phyloP scores from a whole-genome alignment of 192 early-diverging fungal genomes.

The Umbelopsis sp. region DNA sequence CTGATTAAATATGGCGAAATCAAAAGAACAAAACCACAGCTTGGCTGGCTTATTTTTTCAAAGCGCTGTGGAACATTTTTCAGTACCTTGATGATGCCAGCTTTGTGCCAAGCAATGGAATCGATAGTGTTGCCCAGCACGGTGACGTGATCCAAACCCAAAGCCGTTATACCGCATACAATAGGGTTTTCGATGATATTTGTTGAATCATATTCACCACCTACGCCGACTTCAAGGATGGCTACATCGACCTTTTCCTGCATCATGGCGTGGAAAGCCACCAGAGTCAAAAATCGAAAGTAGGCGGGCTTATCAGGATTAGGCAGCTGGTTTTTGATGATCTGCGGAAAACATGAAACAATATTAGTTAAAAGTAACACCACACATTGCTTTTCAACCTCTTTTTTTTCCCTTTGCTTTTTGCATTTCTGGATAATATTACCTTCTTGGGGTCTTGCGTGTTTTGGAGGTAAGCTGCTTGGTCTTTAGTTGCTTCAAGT shows the following conservation, averaged over 20 bases:
- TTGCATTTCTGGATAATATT: background rate
- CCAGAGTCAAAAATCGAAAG: conserved; percentile 87
- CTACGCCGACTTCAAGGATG: conserved; percentile 82
- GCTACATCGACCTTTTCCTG: conserved; percentile 80
- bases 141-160: conserved; percentile 77
- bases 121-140: conserved; percentile 73
- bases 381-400: too few relatives aligned
- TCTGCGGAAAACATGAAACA: background rate
- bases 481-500: conserved; percentile 57
- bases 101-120: conserved; percentile 84
- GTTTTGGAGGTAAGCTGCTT: conserved; percentile 38
- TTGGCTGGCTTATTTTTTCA: too few relatives aligned
- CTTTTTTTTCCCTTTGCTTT: too few relatives aligned
- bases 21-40: background rate
- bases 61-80: background rate
- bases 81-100: conserved; percentile 75
- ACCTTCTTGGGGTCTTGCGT: conserved; percentile 33
- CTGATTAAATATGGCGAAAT: background rate
- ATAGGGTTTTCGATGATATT: conserved; percentile 72
- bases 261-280: conserved; percentile 90
- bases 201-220: conserved; percentile 85
- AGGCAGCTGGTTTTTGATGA: background rate
- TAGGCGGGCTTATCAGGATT: conserved; percentile 71
- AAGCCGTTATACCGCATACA: conserved; percentile 79
- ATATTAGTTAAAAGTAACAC: too few relatives aligned